phyloP scores from a whole-genome alignment of 192 early-diverging fungal genomes.

The Cetraspora pellucida region DNA sequence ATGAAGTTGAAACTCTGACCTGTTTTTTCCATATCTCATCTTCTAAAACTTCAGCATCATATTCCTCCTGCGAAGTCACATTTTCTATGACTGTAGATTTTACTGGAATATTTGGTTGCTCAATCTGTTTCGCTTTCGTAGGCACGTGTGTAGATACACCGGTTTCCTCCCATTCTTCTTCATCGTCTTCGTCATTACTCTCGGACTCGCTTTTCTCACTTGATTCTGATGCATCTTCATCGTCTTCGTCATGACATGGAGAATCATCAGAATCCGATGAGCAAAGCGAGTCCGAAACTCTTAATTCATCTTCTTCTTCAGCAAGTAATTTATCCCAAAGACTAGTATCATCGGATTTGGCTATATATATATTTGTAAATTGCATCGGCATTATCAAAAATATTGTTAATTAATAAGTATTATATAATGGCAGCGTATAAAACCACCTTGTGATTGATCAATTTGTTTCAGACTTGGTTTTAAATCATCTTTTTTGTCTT shows the following conservation, averaged over 20 bases:
- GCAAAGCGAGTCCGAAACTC: slow-evolving; percentile 56
- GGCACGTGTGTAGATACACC: too few relatives aligned
- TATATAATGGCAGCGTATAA: slow-evolving; percentile 41
- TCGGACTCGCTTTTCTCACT: slow-evolving; percentile 38
- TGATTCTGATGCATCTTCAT: slow-evolving; percentile 51
- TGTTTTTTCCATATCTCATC: slow-evolving; percentile 26
- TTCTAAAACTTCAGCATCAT: slow-evolving; percentile 7
- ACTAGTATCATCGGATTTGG: slow-evolving; percentile 41
- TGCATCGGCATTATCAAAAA: background rate
- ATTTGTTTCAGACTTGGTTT: background rate
- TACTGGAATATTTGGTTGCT: background rate
- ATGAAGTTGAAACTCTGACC: background rate
- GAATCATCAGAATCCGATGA: slow-evolving; percentile 43
- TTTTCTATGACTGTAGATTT: background rate
- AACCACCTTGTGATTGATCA: background rate
- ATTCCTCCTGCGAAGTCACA: background rate
- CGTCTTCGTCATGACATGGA: slow-evolving; percentile 38
- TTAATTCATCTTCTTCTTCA: slow-evolving; percentile 57
- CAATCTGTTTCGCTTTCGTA: background rate
- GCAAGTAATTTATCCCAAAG: slow-evolving; percentile 42
- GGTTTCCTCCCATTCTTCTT: slow-evolving; percentile 37
- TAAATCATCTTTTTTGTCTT: slow-evolving; percentile 28
- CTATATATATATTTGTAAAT: slow-evolving; percentile 35
- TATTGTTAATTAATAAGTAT: slow-evolving; percentile 30
- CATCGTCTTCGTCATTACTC: slow-evolving; percentile 44